phyloP scores from a whole-genome alignment of 2,329 filamentous ascomycete genomes.

The Penicillium oxalicum region DNA sequence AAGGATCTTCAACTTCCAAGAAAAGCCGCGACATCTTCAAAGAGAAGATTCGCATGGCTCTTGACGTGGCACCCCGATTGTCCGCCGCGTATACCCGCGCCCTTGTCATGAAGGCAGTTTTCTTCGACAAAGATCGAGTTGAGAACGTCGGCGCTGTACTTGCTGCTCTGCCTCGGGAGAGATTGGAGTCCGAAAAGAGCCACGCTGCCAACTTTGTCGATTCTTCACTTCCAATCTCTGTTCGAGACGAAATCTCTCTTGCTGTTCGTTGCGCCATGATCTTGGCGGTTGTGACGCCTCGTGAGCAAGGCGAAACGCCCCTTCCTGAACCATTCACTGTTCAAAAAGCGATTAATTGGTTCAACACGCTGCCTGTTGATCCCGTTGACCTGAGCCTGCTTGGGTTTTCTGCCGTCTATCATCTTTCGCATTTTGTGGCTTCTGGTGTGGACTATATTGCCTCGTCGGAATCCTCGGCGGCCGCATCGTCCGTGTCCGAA shows the following conservation, averaged over 20 bases:
- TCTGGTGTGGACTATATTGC: conserved; percentile 36
- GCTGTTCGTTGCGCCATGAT: conserved; percentile 57
- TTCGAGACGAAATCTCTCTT: conserved; percentile 50
- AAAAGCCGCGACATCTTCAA: conserved; percentile 41
- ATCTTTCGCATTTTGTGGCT: conserved; percentile 37
- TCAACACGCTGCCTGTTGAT: conserved; percentile 39
- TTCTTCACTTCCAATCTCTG: conserved; percentile 47
- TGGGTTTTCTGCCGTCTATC: conserved; percentile 39
- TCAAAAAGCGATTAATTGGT: conserved; percentile 38
- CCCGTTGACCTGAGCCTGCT: conserved; percentile 39
- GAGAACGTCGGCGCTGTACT: conserved; percentile 49
- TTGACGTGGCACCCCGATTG: conserved; percentile 68
- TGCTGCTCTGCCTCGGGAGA: conserved; percentile 45
- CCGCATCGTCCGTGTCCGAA: conserved; percentile 23
- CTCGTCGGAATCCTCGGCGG: conserved; percentile 28
- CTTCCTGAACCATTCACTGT: conserved; percentile 34
- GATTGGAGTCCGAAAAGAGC: conserved; percentile 25
- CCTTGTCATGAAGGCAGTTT: conserved; percentile 53
- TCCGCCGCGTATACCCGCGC: conserved; percentile 62
- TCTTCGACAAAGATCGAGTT: conserved; percentile 49
- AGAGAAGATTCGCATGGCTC: conserved; percentile 59
- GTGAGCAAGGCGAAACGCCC: conserved; percentile 27
- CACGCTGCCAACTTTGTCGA: conserved; percentile 45
- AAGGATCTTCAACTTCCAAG: conserved; percentile 42
- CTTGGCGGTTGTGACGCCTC: conserved; percentile 44